Evolutionary conservation across 2,329 filamentous ascomycete species (phyloP).

Genomic region (Aspergillus sojae): DNA sequence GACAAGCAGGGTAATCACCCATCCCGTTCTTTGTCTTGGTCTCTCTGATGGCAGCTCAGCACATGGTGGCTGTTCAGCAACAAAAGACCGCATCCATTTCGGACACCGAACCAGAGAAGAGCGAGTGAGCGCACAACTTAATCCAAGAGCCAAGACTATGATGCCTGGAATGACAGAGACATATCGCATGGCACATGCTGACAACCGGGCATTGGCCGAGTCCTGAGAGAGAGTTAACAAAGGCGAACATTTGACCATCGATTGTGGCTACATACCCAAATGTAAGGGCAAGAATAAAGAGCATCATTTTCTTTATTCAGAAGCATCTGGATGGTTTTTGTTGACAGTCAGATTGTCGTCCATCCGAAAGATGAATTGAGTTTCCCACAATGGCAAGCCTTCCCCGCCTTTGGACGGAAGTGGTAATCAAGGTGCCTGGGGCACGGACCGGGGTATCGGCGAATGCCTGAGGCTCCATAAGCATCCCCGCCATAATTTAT

Average conservation of each 20-base stretch:
- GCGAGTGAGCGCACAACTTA: slow-evolving; percentile 32
- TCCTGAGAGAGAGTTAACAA: slow-evolving; percentile 30
- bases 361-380: neutral
- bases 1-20: slow-evolving; percentile 42
- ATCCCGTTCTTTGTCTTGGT: slow-evolving; percentile 32
- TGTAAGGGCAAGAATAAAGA: slow-evolving; percentile 16
- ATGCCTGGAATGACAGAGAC: slow-evolving; percentile 33
- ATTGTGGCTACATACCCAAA: slow-evolving; percentile 19
- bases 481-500: too few species aligned
- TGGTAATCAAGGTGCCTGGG: neutral
- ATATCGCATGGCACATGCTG: slow-evolving; percentile 38
- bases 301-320: slow-evolving; percentile 12
- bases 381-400: too few species aligned
- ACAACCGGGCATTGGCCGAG: slow-evolving; percentile 38
- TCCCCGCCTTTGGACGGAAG: neutral
- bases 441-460: neutral
- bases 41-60: slow-evolving; percentile 36
- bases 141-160: slow-evolving; percentile 28
- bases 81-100: slow-evolving; percentile 56
- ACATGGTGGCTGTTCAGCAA: slow-evolving; percentile 45
- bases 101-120: slow-evolving; percentile 39
- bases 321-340: slow-evolving; percentile 7
- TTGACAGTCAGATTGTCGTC: neutral
- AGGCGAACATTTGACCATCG: neutral
- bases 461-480: neutral